These are phyloP conservation scores for Maudiozyma barnettii DNA, from an alignment of 805 yeast species.

Conservation along the genomic window DNA sequence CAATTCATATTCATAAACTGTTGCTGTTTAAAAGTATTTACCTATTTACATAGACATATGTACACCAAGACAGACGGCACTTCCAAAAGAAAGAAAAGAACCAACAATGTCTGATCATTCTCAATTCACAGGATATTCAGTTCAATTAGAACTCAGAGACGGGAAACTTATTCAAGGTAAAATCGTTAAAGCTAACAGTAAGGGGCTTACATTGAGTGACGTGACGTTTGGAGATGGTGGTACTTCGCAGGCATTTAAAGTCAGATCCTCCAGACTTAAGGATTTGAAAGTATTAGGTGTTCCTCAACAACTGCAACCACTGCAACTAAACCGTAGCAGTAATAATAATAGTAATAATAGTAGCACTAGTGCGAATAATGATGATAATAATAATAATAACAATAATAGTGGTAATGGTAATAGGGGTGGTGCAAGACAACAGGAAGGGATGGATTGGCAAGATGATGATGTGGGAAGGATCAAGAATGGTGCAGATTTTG, in stretches of 20 bases:
- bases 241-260: constrained; percentile 26
- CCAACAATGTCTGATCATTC: constrained; percentile 18
- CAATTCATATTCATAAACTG: not conserved
- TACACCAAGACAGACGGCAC: too few relatives aligned
- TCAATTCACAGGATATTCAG: constrained; percentile 39
- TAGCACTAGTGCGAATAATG: constrained; percentile 14
- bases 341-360: constrained; percentile 11
- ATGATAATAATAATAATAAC: constrained; percentile 3
- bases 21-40: too few relatives aligned
- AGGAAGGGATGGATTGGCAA: constrained; percentile 32
- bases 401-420: constrained; percentile 28
- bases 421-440: constrained; percentile 14
- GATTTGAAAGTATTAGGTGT: constrained; percentile 27
- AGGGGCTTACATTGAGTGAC: constrained; percentile 31
- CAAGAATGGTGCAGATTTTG: constrained; percentile 57
- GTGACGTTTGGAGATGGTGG: constrained; percentile 30
- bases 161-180: constrained; percentile 33
- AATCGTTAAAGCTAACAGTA: constrained; percentile 35
- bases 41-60: too few relatives aligned
- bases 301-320: constrained; percentile 9
- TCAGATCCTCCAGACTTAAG: constrained; percentile 28
- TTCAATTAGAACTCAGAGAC: constrained; percentile 36
- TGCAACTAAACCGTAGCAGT: constrained; percentile 4
- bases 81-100: too few relatives aligned
- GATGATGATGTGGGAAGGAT: constrained; percentile 41